Percentiles rank a stretch among this genome's conserved stretches.
These are phyloP conservation scores for Cucumis melo DNA, from an alignment of 306 rosid genomes.

Conservation along the genomic window DNA sequence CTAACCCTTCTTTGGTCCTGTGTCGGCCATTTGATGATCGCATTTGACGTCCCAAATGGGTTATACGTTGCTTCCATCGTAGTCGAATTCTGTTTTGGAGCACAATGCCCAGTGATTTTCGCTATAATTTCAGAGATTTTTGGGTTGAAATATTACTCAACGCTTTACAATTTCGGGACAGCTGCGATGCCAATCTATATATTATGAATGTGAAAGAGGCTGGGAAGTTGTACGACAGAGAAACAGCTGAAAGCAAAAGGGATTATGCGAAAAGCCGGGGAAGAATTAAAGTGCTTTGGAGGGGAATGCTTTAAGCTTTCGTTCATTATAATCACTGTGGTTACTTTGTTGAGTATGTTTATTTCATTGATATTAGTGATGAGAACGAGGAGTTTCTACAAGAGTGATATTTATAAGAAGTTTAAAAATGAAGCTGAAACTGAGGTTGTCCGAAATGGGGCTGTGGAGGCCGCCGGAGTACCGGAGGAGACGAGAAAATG, in stretches of 20 bases:
- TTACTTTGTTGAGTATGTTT: conserved; percentile 25
- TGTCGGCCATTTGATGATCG: conserved; percentile 20
- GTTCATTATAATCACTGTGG: conserved; percentile 25
- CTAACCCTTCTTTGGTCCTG: conserved; percentile 14
- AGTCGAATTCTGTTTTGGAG: conserved; percentile 18
- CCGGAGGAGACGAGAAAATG: neutral
- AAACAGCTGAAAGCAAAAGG: conserved; percentile 12
- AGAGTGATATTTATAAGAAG: conserved; percentile 31
- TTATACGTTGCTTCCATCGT: conserved; percentile 15
- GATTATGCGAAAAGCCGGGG: neutral
- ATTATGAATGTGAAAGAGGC: conserved; percentile 18
- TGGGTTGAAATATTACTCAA: conserved; percentile 16
- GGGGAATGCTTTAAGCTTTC: conserved; percentile 18
- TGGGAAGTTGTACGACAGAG: conserved; percentile 11
- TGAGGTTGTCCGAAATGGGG: neutral
- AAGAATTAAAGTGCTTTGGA: conserved; percentile 13
- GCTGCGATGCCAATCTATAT: conserved; percentile 21
- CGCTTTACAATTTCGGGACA: conserved; percentile 12
- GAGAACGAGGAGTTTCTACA: conserved; percentile 37
- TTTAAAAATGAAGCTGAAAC: conserved; percentile 19
- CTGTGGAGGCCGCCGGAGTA: neutral
- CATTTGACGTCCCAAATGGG: conserved; percentile 16
- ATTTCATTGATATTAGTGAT: conserved; percentile 29
- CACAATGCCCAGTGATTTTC: conserved; percentile 12
- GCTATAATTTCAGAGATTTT: conserved; percentile 14